Evolutionary conservation across 345 rosid species (phyloP), one percentile per base, ranked within the genome.

Genomic region (Eucalyptus marginata): DNA sequence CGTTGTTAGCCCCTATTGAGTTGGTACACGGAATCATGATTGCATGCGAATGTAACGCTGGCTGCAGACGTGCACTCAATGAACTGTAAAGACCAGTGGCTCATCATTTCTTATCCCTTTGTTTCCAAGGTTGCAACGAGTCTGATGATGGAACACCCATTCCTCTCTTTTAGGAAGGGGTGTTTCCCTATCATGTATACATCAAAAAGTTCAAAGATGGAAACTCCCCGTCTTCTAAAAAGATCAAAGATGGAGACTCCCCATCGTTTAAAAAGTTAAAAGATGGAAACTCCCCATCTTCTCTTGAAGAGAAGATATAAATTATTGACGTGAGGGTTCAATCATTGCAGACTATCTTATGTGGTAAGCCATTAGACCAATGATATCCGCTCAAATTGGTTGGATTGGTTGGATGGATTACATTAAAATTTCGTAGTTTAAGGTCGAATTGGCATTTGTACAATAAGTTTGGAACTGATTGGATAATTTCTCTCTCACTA

Each of bases 271-370:
- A 18, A 52, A 52, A 52, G 56, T 51, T 51, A 2, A 3, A 3
- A 17, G 56, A 52, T 52, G 56, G 56, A 52, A 18, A 52, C 25
- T 52, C 25, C 5, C 58, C 24, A 18, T 52, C 15, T 12, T 62
- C 31, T 62, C 68, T 56, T 56, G 24, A 36, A 36, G n/a, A n/a
- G n/a, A 22, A 56, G 7, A 56, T 49, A 10, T 12, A 52, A 52
- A 52, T 52, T 9, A 56, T 56, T 1, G 10, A 22, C 11, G 12
- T 22, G 27, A 24, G 0, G 6, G 62, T 56, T 56, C 2, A 10
- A 22, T 24, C 6, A 56, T 56, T 56, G 62, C 29, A 0, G 6
- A 10, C 2, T 56, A 24, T 24, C 62, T 56, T 56, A 56, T 24
- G 5, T 22, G 13, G 6, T 25, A 56, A 1, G 3, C 11, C 29